Evolutionary conservation across 2,329 filamentous ascomycete species (phyloP).

Genomic region (Microcera coccophila): DNA sequence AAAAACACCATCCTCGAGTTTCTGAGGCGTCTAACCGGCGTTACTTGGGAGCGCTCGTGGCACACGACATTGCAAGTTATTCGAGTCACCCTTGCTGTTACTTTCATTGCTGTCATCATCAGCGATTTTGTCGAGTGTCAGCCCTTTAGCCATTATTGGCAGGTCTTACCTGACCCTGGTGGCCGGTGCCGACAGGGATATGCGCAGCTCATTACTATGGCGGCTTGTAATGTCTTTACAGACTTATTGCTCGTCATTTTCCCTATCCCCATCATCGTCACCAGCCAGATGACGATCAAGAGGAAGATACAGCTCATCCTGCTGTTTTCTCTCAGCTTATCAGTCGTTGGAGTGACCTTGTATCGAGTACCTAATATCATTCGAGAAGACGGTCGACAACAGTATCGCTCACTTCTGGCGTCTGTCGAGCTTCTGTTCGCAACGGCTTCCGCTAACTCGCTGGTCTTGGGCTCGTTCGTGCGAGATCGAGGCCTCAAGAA

Average conservation of each 20-base stretch:
- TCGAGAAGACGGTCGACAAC: constrained; percentile 65
- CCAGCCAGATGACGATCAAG: constrained; percentile 69
- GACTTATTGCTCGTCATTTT: constrained; percentile 85
- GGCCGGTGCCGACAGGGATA: constrained; percentile 82
- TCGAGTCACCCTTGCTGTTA: constrained; percentile 69
- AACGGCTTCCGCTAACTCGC: constrained; percentile 77
- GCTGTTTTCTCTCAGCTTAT: constrained; percentile 80
- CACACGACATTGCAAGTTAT: constrained; percentile 67
- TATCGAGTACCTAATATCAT: constrained; percentile 82
- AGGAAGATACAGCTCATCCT: constrained; percentile 75
- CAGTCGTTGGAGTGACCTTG: constrained; percentile 73
- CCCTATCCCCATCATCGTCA: constrained; percentile 81
- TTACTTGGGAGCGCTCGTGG: constrained; percentile 76
- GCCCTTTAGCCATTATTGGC: constrained; percentile 71
- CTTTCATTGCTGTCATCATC: constrained; percentile 76
- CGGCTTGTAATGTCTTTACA: constrained; percentile 81
- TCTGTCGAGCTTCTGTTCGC: constrained; percentile 89
- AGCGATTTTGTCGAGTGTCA: constrained; percentile 81
- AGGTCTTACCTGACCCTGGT: constrained; percentile 80
- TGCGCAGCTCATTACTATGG: constrained; percentile 84
- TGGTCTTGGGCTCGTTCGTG: constrained; percentile 89
- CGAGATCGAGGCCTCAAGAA: constrained; percentile 89
- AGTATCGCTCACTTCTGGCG: constrained; percentile 82
- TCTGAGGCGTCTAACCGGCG: constrained; percentile 76
- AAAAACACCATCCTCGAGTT: constrained; percentile 92